Percentiles rank a stretch among this genome's conserved stretches.
Conservation (phyloP, 2,329 filamentous ascomycete genomes). For the Chalara sp. region DNA sequence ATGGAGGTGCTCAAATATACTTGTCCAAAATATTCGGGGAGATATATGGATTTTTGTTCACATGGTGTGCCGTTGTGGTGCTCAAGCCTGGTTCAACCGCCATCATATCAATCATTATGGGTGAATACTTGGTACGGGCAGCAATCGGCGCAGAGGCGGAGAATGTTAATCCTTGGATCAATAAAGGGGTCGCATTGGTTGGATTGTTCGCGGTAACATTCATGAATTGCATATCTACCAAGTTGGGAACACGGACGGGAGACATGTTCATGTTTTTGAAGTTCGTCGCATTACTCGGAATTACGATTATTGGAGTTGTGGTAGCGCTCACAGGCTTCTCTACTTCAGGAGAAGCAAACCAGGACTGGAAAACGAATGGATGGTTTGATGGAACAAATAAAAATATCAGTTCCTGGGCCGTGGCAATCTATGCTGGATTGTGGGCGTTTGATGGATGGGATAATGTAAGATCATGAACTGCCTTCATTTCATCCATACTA, state of each 20-base stretch:
- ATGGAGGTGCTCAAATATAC: constrained; percentile 91
- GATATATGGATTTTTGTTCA: constrained; percentile 86
- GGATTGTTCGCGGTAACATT: constrained; percentile 73
- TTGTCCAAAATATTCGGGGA: constrained; percentile 95
- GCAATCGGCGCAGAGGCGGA: constrained; percentile 81
- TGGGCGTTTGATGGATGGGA: constrained; percentile 99
- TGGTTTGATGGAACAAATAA: constrained; percentile 86
- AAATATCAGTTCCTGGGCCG: constrained; percentile 80
- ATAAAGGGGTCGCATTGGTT: constrained; percentile 76
- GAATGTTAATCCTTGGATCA: constrained; percentile 77
- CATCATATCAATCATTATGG: constrained; percentile 96
- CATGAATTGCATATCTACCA: constrained; percentile 87
- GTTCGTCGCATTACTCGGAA: constrained; percentile 79
- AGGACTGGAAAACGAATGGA: constrained; percentile 77
- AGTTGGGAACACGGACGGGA: constrained; percentile 77
- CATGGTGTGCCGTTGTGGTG: constrained; percentile 91
- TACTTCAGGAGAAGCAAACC: constrained; percentile 64
- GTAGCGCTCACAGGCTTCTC: constrained; percentile 83
- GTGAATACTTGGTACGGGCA: constrained; percentile 90
- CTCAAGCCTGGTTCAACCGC: constrained; percentile 89
- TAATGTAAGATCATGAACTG: constrained; percentile 58
- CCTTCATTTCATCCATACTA: constrained; percentile 13
- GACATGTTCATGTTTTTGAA: constrained; percentile 97
- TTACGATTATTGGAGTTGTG: constrained; percentile 82
- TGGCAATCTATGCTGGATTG: constrained; percentile 88